A percentile compares a stretch with the other conserved stretches of the same genome.
Evolutionary conservation across 139 green algal species (phyloP).

Genomic region (Edaphochlamys debaryana): DNA sequence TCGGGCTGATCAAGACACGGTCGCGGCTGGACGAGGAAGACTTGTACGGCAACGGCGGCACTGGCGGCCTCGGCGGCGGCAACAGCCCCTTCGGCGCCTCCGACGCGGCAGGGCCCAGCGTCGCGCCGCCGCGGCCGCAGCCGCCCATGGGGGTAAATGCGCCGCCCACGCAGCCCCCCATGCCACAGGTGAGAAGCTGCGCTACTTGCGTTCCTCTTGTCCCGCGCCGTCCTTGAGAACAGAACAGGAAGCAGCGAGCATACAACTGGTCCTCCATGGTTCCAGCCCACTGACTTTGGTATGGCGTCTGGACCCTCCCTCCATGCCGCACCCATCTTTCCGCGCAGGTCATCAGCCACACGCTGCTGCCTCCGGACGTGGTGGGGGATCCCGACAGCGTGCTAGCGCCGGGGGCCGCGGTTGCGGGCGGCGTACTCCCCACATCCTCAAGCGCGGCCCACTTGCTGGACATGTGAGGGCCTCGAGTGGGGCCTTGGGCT

Average conservation of each 20-base stretch:
- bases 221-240: too few relatives aligned
- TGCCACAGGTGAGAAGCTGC: background rate
- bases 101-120: too few relatives aligned
- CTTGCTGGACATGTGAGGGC: slow-evolving; percentile 5
- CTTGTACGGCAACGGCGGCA: background rate
- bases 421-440: background rate
- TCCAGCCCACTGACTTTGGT: background rate
- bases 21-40: background rate
- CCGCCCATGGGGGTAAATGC: too few relatives aligned
- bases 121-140: too few relatives aligned
- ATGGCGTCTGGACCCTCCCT: background rate
- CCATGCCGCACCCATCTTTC: background rate
- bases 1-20: slow-evolving; percentile 35
- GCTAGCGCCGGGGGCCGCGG: too few relatives aligned
- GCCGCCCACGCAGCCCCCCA: background rate
- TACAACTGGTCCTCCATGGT: background rate
- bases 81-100: background rate
- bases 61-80: background rate
- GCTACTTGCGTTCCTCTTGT: background rate
- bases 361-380: background rate
- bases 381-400: background rate
- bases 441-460: background rate
- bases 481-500: background rate
- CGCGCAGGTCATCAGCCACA: background rate
- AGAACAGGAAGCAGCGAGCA: too few relatives aligned